Conservation (phyloP, 768 basidiomycete genomes). For the Clavulina sp. region DNA sequence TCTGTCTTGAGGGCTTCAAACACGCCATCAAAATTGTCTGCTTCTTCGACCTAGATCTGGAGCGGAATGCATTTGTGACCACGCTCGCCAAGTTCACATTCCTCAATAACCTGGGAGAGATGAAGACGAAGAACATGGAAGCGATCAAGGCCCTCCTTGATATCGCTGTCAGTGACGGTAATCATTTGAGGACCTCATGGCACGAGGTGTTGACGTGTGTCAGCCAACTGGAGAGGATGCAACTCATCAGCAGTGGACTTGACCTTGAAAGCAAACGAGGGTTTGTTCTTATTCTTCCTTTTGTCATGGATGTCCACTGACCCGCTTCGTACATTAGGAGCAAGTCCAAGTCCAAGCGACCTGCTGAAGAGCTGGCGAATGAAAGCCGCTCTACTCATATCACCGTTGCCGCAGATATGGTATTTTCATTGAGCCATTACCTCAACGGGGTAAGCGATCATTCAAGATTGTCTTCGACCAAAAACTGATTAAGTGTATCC, state of each 20-base stretch:
- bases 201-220: conserved; percentile 92
- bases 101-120: conserved; percentile 92
- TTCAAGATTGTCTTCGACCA: not conserved
- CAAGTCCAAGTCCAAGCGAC: conserved; percentile 22
- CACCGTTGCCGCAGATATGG: conserved; percentile 97
- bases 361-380: conserved; percentile 87
- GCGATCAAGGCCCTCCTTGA: conserved; percentile 92
- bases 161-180: conserved; percentile 91
- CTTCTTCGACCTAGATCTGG: conserved; percentile 91
- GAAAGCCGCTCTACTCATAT: conserved; percentile 96
- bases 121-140: conserved; percentile 99
- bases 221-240: conserved; percentile 97
- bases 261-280: conserved; percentile 69
- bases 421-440: conserved; percentile 90
- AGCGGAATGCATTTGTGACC: conserved; percentile 96
- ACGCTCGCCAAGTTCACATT: conserved; percentile 95
- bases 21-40: conserved; percentile 93
- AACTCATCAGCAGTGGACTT: conserved; percentile 80
- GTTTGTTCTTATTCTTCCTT: too few relatives aligned
- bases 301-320: not conserved
- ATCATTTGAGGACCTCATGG: conserved; percentile 91
- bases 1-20: conserved; percentile 91
- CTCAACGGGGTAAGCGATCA: conserved; percentile 55
- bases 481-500: conserved; percentile 2
- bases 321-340: too few relatives aligned